Evolutionary conservation across 106 monocot species (phyloP), one percentile per base, ranked within the genome.

Genomic region (Allium sativum): DNA sequence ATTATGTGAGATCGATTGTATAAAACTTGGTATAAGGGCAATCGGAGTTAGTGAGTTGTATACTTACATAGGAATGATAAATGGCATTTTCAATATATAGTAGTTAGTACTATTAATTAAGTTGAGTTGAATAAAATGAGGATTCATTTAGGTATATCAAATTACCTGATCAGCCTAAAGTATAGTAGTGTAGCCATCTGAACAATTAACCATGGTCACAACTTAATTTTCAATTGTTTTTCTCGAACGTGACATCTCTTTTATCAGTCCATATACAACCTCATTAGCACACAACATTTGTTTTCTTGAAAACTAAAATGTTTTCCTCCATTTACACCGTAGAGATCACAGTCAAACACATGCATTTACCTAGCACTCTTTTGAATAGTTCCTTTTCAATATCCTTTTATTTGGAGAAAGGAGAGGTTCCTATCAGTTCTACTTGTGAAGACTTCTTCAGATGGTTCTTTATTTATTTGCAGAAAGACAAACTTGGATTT

Each of bases 251-350:
- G 70, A 62, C 57, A 89, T 12, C 61, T 89, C 89, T 53, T 84
- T 85, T 41, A 77, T 62, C 65, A 89, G 59, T 42, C 76, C 73
- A 4, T 17, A 3, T 21, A 71, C 70, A 16, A 84, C 76, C 55
- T 82, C 81, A 60, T 85, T 84, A 52, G 89, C 81, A 14, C 82
- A 81, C 52, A 66, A 21, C 76, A 89, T 72, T 65, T 89, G 89
- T 58, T 68, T 84, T 67, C 71, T 81, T 8, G 89, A 84, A 65
- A 89, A 89, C 44, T 89, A 81, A 69, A 68, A 84, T 22, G 89
- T 59, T 57, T 73, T 45, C 85, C 71, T 12, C 84, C 89, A 72
- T 77, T 69, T 8, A 73, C 21, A 58, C 75, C 60, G 68, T 76
- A 89, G 5, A 73, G 65, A 42, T 55, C 45, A 72, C 89, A 89